Conservation (phyloP, 768 basidiomycete species). For the Agaricus sinodeliciosus region DNA sequence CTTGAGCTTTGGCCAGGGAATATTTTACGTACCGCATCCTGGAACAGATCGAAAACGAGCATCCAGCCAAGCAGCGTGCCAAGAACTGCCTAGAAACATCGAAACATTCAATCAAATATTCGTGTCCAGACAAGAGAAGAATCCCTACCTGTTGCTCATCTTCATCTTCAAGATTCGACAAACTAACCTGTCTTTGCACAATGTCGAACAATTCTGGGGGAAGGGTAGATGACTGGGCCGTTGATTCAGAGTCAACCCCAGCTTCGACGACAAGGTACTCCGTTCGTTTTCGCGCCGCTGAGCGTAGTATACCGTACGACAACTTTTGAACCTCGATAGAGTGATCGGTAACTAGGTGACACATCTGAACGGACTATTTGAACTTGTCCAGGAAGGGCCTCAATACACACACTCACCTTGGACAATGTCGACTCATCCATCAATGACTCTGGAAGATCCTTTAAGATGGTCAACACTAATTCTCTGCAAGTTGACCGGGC, state of each 20-base stretch:
- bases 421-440: conserved; percentile 58
- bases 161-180: conserved; percentile 27
- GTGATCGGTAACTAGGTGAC: conserved; percentile 67
- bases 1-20: neutral
- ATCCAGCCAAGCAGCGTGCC: conserved; percentile 84
- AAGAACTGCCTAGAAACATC: conserved; percentile 36
- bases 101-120: neutral
- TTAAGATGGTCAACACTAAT: conserved; percentile 61
- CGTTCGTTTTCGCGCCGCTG: conserved; percentile 68
- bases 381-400: neutral
- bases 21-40: conserved; percentile 61
- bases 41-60: conserved; percentile 80
- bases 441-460: conserved; percentile 55
- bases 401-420: conserved; percentile 36
- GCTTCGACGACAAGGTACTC: conserved; percentile 84
- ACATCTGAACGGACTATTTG: conserved; percentile 46
- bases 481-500: conserved; percentile 67
- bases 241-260: conserved; percentile 65
- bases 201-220: conserved; percentile 64
- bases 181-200: conserved; percentile 41
- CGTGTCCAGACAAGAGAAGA: neutral
- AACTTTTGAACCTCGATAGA: conserved; percentile 64
- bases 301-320: conserved; percentile 65
- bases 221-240: conserved; percentile 38
- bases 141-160: conserved; percentile 32